Conservation (phyloP, 2,329 filamentous ascomycete genomes). For the Ampelomyces quisqualis region DNA sequence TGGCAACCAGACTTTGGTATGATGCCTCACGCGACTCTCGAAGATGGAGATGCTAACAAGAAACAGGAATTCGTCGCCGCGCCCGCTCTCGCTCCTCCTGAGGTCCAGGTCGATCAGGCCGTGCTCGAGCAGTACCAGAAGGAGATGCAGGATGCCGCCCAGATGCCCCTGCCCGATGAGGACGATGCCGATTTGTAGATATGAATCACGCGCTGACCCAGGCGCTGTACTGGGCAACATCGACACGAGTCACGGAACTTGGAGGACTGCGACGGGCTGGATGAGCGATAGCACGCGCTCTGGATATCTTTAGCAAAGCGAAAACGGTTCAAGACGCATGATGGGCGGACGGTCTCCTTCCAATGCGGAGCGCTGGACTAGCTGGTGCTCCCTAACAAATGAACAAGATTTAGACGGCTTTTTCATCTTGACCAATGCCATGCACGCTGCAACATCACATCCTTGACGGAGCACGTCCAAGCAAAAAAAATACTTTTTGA, state of each 20-base stretch:
- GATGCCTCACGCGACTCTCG: slow-evolving; percentile 36
- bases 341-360: slow-evolving; percentile 23
- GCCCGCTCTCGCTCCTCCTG: slow-evolving; percentile 89
- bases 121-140: slow-evolving; percentile 79
- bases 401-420: slow-evolving; percentile 31
- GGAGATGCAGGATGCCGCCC: slow-evolving; percentile 81
- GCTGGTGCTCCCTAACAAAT: slow-evolving; percentile 34
- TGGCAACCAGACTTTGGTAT: slow-evolving; percentile 81
- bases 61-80: slow-evolving; percentile 91
- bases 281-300: slow-evolving; percentile 23
- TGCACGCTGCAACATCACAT: neutral
- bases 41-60: slow-evolving; percentile 17
- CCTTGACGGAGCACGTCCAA: too few relatives aligned
- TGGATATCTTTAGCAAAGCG: slow-evolving; percentile 33
- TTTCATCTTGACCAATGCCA: slow-evolving; percentile 1
- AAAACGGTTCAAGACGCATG: slow-evolving; percentile 26
- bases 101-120: slow-evolving; percentile 81
- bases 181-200: slow-evolving; percentile 70
- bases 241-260: slow-evolving; percentile 31
- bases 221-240: slow-evolving; percentile 31
- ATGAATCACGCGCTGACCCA: slow-evolving; percentile 22
- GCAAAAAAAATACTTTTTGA: neutral
- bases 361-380: slow-evolving; percentile 34
- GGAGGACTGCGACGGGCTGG: slow-evolving; percentile 20
- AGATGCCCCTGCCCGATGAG: slow-evolving; percentile 90